Percentiles rank a stretch among this genome's conserved stretches.
Evolutionary conservation across 2,329 filamentous ascomycete genomes (phyloP).

Genomic region (Ophiostoma novo-ulmi): DNA sequence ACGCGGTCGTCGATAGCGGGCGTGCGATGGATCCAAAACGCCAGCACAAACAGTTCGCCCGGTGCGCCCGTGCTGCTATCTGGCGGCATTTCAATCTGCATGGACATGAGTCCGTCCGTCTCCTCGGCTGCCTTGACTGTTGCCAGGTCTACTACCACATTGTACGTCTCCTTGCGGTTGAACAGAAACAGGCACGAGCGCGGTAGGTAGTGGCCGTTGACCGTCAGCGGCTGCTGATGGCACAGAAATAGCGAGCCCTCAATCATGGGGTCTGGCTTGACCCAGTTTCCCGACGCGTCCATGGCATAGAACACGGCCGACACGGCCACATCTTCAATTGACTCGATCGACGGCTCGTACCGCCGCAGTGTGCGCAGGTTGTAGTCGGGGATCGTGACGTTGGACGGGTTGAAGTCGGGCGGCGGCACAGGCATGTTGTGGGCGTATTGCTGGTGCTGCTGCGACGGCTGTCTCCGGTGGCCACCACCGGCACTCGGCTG

Average conservation of each 20-base stretch:
- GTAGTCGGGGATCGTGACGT: slow-evolving; percentile 65
- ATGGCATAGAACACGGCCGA: slow-evolving; percentile 79
- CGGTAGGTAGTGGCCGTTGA: slow-evolving; percentile 33
- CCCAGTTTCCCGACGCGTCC: slow-evolving; percentile 63
- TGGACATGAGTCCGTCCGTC: slow-evolving; percentile 43
- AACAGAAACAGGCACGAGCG: slow-evolving; percentile 63
- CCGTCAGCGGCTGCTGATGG: slow-evolving; percentile 48
- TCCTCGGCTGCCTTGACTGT: slow-evolving; percentile 60
- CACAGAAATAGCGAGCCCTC: slow-evolving; percentile 90
- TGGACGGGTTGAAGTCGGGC: slow-evolving; percentile 41
- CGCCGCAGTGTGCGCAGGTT: slow-evolving; percentile 80
- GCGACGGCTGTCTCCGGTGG: slow-evolving; percentile 10
- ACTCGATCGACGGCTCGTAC: slow-evolving; percentile 67
- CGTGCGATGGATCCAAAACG: slow-evolving; percentile 49
- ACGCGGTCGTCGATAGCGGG: slow-evolving; percentile 12
- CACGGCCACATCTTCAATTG: slow-evolving; percentile 73
- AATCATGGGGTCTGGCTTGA: slow-evolving; percentile 63
- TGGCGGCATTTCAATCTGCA: slow-evolving; percentile 21
- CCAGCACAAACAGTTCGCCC: slow-evolving; percentile 40
- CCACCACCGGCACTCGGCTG: slow-evolving; percentile 12
- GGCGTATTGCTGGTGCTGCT: slow-evolving; percentile 2
- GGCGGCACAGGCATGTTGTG: slow-evolving; percentile 13
- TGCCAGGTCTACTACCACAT: slow-evolving; percentile 62
- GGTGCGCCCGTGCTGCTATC: not conserved
- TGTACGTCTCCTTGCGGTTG: slow-evolving; percentile 66